Conservation (phyloP, 176 grass and related monocot species). For the Calamus simplicifolius region DNA sequence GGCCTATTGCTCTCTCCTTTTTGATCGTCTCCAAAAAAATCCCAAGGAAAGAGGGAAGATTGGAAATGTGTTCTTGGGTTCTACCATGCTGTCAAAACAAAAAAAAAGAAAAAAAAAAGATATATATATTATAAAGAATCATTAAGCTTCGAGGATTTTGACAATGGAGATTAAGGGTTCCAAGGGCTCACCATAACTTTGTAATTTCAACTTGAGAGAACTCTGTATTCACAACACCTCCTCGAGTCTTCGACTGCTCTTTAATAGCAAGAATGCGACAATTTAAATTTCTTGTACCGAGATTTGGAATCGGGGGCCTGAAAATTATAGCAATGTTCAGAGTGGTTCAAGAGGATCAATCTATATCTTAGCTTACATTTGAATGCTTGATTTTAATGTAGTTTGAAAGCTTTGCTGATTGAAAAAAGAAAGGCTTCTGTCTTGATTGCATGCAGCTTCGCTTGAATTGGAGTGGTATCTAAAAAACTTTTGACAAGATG, state of each 20-base stretch:
- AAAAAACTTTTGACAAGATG: no score
- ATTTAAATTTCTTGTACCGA: conserved; percentile 29
- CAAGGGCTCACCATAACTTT: conserved; percentile 42
- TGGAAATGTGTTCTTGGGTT: conserved; percentile 67
- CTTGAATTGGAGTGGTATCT: no score
- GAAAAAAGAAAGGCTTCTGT: no score
- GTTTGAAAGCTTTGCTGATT: no score
- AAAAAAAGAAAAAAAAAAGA: no score
- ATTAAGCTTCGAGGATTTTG: no score
- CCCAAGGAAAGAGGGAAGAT: conserved; percentile 54
- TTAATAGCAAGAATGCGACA: conserved; percentile 80
- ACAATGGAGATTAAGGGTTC: no score
- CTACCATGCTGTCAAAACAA: conserved; percentile 31
- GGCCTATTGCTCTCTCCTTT: conserved; percentile 24
- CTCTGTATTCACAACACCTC: conserved; percentile 56
- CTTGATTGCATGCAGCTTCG: no score
- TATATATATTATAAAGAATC: no score
- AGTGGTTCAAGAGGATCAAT: no score
- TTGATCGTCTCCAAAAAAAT: conserved; percentile 43
- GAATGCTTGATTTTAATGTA: no score
- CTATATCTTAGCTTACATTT: no score
- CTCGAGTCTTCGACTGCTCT: conserved; percentile 31
- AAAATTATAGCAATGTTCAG: neutral
- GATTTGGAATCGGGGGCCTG: conserved; percentile 39
- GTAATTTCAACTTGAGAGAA: conserved; percentile 73